A percentile compares a stretch with the other conserved stretches of the same genome.
phyloP scores from a whole-genome alignment of 2,329 filamentous ascomycete genomes.

The Penicillium griseofulvum region DNA sequence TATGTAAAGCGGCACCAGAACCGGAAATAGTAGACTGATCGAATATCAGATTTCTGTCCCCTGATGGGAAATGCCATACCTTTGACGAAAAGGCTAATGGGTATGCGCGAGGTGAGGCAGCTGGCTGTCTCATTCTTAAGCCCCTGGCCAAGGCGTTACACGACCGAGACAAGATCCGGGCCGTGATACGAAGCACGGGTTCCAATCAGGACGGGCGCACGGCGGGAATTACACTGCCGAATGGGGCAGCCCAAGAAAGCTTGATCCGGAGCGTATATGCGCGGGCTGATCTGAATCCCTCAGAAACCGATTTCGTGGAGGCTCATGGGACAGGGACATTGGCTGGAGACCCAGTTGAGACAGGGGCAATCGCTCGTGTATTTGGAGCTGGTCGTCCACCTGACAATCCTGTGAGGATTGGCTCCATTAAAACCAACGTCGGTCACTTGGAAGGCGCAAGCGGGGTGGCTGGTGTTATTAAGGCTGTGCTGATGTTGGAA shows the following conservation, averaged over 20 bases:
- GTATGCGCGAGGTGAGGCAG: conserved; percentile 49
- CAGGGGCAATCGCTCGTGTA: conserved; percentile 21
- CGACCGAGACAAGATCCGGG: conserved; percentile 45
- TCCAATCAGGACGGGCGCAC: conserved; percentile 49
- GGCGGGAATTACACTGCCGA: conserved; percentile 46
- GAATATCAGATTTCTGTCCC: conserved; percentile 23
- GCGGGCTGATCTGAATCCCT: conserved; percentile 21
- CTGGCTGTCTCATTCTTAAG: conserved; percentile 45
- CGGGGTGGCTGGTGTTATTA: conserved; percentile 37
- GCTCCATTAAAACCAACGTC: conserved; percentile 24
- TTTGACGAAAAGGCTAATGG: conserved; percentile 46
- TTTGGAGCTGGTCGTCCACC: conserved; percentile 18
- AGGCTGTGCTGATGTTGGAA: conserved; percentile 45
- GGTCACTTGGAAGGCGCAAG: conserved; percentile 30
- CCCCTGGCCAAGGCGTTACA: conserved; percentile 41
- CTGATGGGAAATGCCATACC: conserved; percentile 29
- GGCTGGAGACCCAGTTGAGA: conserved; percentile 31
- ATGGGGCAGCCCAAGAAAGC: conserved; percentile 29
- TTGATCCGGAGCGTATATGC: conserved; percentile 32
- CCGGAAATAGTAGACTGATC: background rate
- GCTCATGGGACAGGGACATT: conserved; percentile 32
- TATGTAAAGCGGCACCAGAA: background rate
- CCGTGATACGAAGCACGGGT: conserved; percentile 43
- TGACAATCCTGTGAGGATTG: conserved; percentile 20
- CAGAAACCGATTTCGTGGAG: conserved; percentile 25